A percentile compares a stretch with the other conserved stretches of the same genome.
Evolutionary conservation across 2,329 filamentous ascomycete genomes (phyloP).

Genomic region (Metarhizium guizhouense): DNA sequence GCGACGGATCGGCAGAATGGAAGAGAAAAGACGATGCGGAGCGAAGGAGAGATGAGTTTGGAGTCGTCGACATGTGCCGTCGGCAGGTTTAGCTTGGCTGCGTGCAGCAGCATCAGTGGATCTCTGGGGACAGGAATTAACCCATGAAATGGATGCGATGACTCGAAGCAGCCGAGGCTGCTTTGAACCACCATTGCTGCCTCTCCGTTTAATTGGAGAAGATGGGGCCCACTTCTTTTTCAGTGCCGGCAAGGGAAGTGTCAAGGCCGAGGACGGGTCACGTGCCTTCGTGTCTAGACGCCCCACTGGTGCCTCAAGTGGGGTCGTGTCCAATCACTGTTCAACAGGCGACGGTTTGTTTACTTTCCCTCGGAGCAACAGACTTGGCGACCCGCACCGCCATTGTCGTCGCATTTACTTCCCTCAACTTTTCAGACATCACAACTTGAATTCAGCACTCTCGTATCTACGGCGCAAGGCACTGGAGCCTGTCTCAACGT

Average conservation of each 20-base stretch:
- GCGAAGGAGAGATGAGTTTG: slow-evolving; percentile 11
- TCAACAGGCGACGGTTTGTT: slow-evolving; percentile 23
- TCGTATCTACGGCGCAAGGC: neutral
- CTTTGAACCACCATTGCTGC: neutral
- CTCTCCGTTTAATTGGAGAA: neutral
- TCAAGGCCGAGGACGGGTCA: slow-evolving; percentile 8
- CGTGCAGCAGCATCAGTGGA: slow-evolving; percentile 10
- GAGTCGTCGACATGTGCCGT: slow-evolving; percentile 13
- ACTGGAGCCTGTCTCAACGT: no score
- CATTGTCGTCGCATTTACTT: neutral
- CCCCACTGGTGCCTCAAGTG: neutral
- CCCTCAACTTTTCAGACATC: slow-evolving; percentile 3
- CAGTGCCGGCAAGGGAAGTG: neutral
- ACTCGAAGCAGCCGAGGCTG: neutral
- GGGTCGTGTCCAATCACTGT: slow-evolving; percentile 17
- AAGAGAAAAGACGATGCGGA: neutral
- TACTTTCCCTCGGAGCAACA: slow-evolving; percentile 34
- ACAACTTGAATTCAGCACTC: neutral
- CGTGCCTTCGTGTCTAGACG: slow-evolving; percentile 9
- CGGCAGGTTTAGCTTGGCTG: slow-evolving; percentile 4
- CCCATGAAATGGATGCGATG: neutral
- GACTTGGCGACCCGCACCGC: slow-evolving; percentile 7
- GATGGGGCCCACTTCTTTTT: neutral
- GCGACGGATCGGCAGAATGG: neutral
- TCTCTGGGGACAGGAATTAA: neutral